Conservation (phyloP, 2,329 filamentous ascomycete species). For the Trichophyton rubrum region DNA sequence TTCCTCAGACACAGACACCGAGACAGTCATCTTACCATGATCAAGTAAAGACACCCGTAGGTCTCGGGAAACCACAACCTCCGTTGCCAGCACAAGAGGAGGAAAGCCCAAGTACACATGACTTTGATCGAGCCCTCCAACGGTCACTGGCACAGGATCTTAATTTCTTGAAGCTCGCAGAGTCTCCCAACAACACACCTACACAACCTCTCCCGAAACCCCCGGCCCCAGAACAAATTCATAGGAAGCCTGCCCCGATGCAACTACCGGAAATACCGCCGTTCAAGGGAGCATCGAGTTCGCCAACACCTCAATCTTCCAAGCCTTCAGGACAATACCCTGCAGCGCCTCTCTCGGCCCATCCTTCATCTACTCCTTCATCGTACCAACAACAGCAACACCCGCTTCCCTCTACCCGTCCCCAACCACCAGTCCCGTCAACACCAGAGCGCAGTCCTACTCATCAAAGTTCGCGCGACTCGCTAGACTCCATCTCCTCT, state of each 20-base stretch:
- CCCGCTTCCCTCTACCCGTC: neutral
- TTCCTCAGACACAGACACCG: constrained; percentile 27
- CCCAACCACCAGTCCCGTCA: constrained; percentile 3
- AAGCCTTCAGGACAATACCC: constrained; percentile 17
- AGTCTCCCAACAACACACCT: constrained; percentile 16
- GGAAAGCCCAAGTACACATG: constrained; percentile 27
- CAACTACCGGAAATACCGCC: constrained; percentile 24
- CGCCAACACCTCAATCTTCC: constrained; percentile 13
- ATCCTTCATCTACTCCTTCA: constrained; percentile 12
- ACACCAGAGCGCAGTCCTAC: neutral
- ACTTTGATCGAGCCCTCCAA: constrained; percentile 32
- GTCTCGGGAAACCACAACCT: constrained; percentile 31
- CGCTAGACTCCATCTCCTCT: constrained; percentile 34
- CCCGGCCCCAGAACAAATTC: constrained; percentile 10
- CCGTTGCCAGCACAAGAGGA: constrained; percentile 14
- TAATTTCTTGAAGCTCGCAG: constrained; percentile 28
- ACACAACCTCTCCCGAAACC: constrained; percentile 9
- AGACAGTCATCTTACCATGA: constrained; percentile 1
- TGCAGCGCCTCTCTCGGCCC: constrained; percentile 19
- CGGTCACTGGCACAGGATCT: constrained; percentile 31
- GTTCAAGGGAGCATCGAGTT: constrained; percentile 19
- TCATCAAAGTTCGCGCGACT: neutral
- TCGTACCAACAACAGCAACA: constrained; percentile 8
- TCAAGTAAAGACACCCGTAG: constrained; percentile 38
- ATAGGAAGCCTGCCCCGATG: constrained; percentile 20